phyloP scores from a whole-genome alignment of 176 grass and related monocot species.

The Oryza nivara region DNA sequence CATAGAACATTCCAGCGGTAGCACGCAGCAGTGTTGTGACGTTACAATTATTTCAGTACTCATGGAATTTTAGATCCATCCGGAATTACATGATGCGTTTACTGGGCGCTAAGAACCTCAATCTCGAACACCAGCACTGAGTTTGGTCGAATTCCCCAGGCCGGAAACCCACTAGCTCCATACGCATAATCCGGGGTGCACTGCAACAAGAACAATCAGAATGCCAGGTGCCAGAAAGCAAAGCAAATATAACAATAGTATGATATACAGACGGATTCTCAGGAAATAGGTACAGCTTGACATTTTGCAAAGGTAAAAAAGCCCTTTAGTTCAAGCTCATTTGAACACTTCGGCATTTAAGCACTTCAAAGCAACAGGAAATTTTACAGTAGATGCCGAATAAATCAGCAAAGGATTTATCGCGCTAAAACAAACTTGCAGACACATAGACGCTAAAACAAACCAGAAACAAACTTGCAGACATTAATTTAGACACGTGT shows the following conservation, averaged over 20 bases:
- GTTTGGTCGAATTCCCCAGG: conserved; percentile 88
- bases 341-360: neutral
- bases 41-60: conserved; percentile 41
- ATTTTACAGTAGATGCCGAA: neutral
- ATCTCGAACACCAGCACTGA: conserved; percentile 80
- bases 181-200: conserved; percentile 96
- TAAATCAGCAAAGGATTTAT: neutral
- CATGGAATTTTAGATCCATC: conserved; percentile 5
- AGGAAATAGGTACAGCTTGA: neutral
- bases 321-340: neutral
- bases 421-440: neutral
- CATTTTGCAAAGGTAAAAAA: conserved; percentile 29
- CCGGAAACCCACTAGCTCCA: conserved; percentile 65
- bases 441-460: neutral
- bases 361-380: neutral
- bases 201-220: conserved; percentile 48
- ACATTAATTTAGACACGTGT: neutral
- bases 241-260: too few relatives aligned
- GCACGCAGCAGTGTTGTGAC: conserved; percentile 1
- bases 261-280: neutral
- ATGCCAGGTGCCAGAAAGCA: conserved; percentile 10
- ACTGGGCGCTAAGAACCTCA: conserved; percentile 74
- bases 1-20: conserved; percentile 9
- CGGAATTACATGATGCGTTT: conserved; percentile 27
- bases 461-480: neutral